Base-by-base conservation (phyloP, 805 yeast genomes). In the Pichia heedii region DNA sequence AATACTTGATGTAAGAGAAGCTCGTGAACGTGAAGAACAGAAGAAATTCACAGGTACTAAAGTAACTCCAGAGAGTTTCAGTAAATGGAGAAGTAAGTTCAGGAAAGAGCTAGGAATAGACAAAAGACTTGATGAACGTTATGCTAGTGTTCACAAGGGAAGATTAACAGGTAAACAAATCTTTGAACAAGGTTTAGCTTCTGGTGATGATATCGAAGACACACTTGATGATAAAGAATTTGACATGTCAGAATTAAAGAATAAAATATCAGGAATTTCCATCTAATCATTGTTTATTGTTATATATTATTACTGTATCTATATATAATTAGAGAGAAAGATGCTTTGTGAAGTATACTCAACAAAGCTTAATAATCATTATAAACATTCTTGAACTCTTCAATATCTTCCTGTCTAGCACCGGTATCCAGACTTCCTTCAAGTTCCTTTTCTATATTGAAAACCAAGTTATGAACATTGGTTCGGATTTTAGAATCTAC, bases 1-100 rank as follows among this genome's bases (percentile, higher is more conserved):
- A 49, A 73, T 79, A 51, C 87, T 85, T 49, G 67, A 70, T 40
- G 74, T 72, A 49, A 63, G 83, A 18, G 66, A 71, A 41, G 79
- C 70, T 20, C 77, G 77, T 50, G 97, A 93, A 60, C 72, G 69
- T 53, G 81, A 81, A 61, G 96, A 88, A 58, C 95, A 87, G 60
- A 81, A 81, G 60, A 93, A 93, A 63, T 90, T 90, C 64, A 69
- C 71, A 34, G 98, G 98, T 30, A 93, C 97, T 1, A 76, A 83
- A 43, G 96, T 90, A 6, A 90, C 97, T 2, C 65, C 62, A 15
- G 95, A 84, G 52, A 70, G 81, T n/a, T 90, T 76, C 59, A 57
- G 60, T 2, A 69, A 61, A 37, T 90, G 98, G 98, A 71, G 95
- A 56, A 43, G 45, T 3, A 68, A 63, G 41, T 89, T 93, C 62